Percentiles rank a stretch among this genome's conserved stretches.
These are phyloP conservation scores for Alternaria consortialis DNA, from an alignment of 2,329 filamentous ascomycete genomes.

Conservation along the genomic window DNA sequence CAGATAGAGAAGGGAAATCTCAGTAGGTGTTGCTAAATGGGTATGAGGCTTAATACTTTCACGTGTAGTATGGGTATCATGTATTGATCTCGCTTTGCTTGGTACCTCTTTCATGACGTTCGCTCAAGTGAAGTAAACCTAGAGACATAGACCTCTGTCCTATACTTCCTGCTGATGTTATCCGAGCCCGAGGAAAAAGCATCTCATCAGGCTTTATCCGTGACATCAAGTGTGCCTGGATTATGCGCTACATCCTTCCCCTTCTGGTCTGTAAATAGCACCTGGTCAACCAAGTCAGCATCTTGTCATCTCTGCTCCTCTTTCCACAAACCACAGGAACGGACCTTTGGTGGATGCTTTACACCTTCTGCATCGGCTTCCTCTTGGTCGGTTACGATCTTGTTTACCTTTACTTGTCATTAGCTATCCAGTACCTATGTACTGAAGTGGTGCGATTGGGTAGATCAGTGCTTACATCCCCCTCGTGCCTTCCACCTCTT, in stretches of 20 bases:
- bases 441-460: not conserved
- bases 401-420: slow-evolving; percentile 43
- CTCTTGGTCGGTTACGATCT: slow-evolving; percentile 48
- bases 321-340: not conserved
- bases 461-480: slow-evolving; percentile 35
- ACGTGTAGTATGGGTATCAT: not conserved
- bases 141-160: not conserved
- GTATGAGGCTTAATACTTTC: not conserved
- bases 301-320: not conserved
- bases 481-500: slow-evolving; percentile 53
- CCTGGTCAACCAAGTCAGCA: slow-evolving; percentile 28
- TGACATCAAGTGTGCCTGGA: slow-evolving; percentile 44
- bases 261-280: slow-evolving; percentile 53
- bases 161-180: not conserved
- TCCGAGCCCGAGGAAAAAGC: not conserved
- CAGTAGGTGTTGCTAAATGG: not conserved
- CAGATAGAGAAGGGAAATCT: not conserved
- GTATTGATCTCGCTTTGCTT: not conserved
- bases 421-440: not conserved
- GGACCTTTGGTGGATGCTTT: slow-evolving; percentile 56
- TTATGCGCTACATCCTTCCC: slow-evolving; percentile 54
- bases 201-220: slow-evolving; percentile 7
- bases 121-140: not conserved
- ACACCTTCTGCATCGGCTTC: slow-evolving; percentile 51
- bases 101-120: not conserved